Evolutionary conservation across 257 asterid species (phyloP).

Genomic region (Solanum chiquidenum): DNA sequence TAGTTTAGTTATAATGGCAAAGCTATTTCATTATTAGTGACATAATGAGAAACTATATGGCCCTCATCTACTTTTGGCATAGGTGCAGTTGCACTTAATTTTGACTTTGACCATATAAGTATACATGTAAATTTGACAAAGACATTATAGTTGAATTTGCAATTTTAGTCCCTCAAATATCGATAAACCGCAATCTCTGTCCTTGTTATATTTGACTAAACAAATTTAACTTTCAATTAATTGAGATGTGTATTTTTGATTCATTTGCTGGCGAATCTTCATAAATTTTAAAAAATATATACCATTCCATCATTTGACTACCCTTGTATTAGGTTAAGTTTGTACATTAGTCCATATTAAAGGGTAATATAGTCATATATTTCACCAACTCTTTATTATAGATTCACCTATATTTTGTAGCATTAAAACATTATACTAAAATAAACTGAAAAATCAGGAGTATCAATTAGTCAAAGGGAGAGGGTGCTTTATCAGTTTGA

Average conservation of each 20-base stretch:
- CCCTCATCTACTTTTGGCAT: not conserved
- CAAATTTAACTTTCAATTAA: not conserved
- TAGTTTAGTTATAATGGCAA: not conserved
- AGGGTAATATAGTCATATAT: not conserved
- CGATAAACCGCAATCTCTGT: not conserved
- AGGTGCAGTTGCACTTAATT: not conserved
- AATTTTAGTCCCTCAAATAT: not conserved
- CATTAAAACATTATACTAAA: not conserved
- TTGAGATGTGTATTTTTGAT: not conserved
- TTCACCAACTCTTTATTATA: not conserved
- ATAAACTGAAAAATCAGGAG: constrained; percentile 3
- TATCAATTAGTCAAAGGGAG: constrained; percentile 24
- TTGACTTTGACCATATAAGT: not conserved
- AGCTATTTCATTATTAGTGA: not conserved
- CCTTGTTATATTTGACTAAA: not conserved
- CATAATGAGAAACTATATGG: not conserved
- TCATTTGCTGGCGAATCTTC: not conserved
- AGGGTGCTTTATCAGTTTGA: constrained; percentile 10
- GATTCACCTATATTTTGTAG: not conserved
- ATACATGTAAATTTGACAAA: not conserved
- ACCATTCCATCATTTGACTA: not conserved
- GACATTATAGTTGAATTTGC: not conserved
- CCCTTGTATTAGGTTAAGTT: not conserved
- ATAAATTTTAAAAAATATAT: not conserved
- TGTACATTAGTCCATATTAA: not conserved